Evolutionary conservation across 2,329 filamentous ascomycete genomes (phyloP).

Genomic region (Verticillium tricorpus): DNA sequence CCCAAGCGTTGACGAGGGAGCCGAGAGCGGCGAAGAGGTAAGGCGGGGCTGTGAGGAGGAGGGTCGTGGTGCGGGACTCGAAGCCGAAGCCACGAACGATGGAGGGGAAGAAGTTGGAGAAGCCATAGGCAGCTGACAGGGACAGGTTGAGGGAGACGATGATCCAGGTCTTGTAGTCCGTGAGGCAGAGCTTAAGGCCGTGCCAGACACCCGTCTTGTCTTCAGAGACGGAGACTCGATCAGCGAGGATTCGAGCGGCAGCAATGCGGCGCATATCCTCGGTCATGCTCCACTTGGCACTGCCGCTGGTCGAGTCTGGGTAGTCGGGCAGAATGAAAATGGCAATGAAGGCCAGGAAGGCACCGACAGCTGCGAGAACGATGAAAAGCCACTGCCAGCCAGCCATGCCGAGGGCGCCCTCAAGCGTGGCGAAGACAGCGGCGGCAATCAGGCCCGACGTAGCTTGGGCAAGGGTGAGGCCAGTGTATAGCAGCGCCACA

Average conservation of each 20-base stretch:
- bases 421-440: constrained; percentile 28
- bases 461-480: constrained; percentile 26
- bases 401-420: constrained; percentile 17
- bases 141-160: constrained; percentile 38
- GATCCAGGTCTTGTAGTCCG: constrained; percentile 24
- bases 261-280: constrained; percentile 26
- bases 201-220: constrained; percentile 16
- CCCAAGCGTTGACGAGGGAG: constrained; percentile 55
- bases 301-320: neutral
- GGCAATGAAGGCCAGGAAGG: neutral
- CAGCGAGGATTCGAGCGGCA: constrained; percentile 28
- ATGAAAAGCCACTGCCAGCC: constrained; percentile 28
- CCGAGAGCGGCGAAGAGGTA: constrained; percentile 50
- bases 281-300: neutral
- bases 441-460: constrained; percentile 40
- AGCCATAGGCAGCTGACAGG: constrained; percentile 54
- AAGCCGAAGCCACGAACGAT: constrained; percentile 51
- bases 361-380: constrained; percentile 7
- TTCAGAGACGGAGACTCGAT: neutral
- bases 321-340: neutral
- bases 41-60: constrained; percentile 52
- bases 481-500: constrained; percentile 39
- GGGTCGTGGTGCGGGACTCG: constrained; percentile 50
- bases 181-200: constrained; percentile 39
- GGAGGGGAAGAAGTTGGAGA: constrained; percentile 63